Evolutionary conservation across 345 rosid species (phyloP).

Genomic region (Anastatica hierochuntica): DNA sequence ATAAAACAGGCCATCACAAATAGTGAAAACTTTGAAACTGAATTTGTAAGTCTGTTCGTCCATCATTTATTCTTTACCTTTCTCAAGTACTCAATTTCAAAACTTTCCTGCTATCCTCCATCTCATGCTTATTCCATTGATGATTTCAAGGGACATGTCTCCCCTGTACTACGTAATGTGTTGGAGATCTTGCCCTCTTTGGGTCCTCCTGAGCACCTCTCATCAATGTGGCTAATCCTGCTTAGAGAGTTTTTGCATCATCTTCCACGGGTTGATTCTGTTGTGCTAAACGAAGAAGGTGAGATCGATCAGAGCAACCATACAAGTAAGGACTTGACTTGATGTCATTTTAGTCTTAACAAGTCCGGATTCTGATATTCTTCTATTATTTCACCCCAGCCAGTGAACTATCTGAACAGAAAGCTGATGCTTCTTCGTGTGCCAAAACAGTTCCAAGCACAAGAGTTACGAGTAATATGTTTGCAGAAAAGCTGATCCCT

Average conservation of each 20-base stretch:
- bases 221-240: slow-evolving; percentile 79
- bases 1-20: slow-evolving; percentile 43
- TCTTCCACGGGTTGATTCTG: slow-evolving; percentile 55
- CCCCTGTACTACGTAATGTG: slow-evolving; percentile 68
- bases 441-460: slow-evolving; percentile 23
- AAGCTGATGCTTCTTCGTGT: slow-evolving; percentile 27
- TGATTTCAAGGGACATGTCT: slow-evolving; percentile 54
- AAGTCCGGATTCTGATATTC: slow-evolving; percentile 17
- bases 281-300: slow-evolving; percentile 40
- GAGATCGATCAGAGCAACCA: slow-evolving; percentile 31
- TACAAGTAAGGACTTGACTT: slow-evolving; percentile 30
- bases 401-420: slow-evolving; percentile 28
- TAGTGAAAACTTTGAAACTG: slow-evolving; percentile 58
- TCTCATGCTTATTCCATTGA: background rate
- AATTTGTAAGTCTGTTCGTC: slow-evolving; percentile 48
- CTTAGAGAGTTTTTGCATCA: slow-evolving; percentile 59
- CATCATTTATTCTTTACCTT: background rate
- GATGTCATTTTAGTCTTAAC: slow-evolving; percentile 5
- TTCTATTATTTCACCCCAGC: slow-evolving; percentile 16
- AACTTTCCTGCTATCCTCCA: slow-evolving; percentile 2
- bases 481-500: slow-evolving; percentile 76
- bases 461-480: slow-evolving; percentile 37
- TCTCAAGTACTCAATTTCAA: background rate
- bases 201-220: slow-evolving; percentile 64
- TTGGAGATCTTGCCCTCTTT: slow-evolving; percentile 71